Base-by-base conservation (phyloP, 306 rosid genomes). In the Aeschynomene evenia region DNA sequence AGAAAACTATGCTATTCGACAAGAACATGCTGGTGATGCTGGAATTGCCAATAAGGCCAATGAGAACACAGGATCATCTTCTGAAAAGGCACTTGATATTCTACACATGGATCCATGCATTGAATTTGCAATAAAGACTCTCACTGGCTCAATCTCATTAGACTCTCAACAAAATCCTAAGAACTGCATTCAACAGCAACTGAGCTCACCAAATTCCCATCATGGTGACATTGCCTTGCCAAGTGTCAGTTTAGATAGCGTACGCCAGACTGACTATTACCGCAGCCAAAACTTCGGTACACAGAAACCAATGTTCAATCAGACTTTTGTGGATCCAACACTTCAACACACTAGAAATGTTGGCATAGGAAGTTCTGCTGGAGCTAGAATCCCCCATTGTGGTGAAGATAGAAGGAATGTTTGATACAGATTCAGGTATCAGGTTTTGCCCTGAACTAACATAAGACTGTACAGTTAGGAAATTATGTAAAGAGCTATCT, bases 21-120 rank as follows among this genome's bases (percentile, higher is more conserved):
- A 42, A 70, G 71, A 78, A 63, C 74, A 31, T 37, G 62, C 36
- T 0, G 34, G 68, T 23, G 53, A 42, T 29, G 66, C 70, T 42
- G 79, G 72, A 75, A 43, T 3, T 2, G 70, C 66, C 34, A 70
- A 24, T 0, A 50, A 64, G 34, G 67, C 48, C 29, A 67, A 56
- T 21, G 82, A 77, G 31, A 54, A 68, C 56, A 60, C 79, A 34
- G 88, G 56, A 68, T 67, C 83, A 45, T 63, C 78, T 26, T 34
- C 62, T 34, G 82, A 81, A 9, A 46, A 76, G 21, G 74, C 83
- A 40, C 67, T 63, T 10, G 80, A 69, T 31, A 81, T 65, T 53
- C 76, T 84, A 72, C 83, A 87, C 90, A 66, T 83, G 50, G 96
- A 90, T 67, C 97, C 98, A 4, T 88, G 94, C 71, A 88, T 90